Evolutionary conservation across 768 basidiomycete species (phyloP), one percentile per base, ranked within the genome.

Genomic region (Suillus bovinus): DNA sequence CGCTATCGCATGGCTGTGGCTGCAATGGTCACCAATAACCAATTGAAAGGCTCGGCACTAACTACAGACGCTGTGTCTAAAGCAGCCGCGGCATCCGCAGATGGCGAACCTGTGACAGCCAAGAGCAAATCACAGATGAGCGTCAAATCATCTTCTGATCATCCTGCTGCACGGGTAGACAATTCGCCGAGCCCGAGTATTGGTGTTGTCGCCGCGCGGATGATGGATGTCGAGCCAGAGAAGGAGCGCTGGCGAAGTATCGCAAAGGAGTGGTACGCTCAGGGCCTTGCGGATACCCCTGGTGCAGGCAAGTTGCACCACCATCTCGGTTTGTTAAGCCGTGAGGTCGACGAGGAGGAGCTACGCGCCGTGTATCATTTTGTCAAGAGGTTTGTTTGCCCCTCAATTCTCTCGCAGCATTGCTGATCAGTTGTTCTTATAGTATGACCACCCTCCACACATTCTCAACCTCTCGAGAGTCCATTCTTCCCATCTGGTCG

Each of bases 301-400:
- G 96, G 95, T n/a, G 88, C 89, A 5, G 97, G 97, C 3, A 89
- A 96, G 70, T 77, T 99, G 44, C 97, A 99, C 73, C 95, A 98
- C 71, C 94, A 98, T 69, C 77, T 99, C 16, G 97, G 95, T 3
- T 73, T 96, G 65, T 81, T 99, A 49, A 90, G 90, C 67, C 83
- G 92, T 29, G 94, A 96, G 71, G 86, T 85, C 24, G 89, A 90
- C 64, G 84, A 83, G 2, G 90, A 97, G 67, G 95, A 96, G 65
- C 73, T 94, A 20, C 81, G 91, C 11, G 89, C 88, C 0, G 83
- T 97, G 5, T 98, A 99, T 71, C 97, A 99, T 71, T 98, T 96
- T 66, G 84, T 88, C 9, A 97, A 97, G 77, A 96, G 96, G 96
- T 95, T 31, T 47, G 86, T 73, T 4, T 24, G 46, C 39, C 55